phyloP scores from a whole-genome alignment of 2,329 filamentous ascomycete genomes.

The Boeremia exigua region DNA sequence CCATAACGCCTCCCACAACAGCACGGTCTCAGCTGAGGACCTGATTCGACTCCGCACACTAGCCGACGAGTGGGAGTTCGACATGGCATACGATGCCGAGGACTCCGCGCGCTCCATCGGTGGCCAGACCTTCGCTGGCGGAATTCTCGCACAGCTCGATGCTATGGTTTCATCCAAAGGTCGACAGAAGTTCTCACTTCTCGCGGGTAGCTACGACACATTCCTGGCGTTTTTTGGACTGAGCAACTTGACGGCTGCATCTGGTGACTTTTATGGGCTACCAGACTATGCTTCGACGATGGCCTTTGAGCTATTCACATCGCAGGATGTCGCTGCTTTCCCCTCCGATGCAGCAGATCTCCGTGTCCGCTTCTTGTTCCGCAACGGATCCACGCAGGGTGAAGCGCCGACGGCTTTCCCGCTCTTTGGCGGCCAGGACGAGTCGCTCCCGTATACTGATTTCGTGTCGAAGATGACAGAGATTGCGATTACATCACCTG shows the following conservation, averaged over 20 bases:
- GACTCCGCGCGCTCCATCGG: not conserved
- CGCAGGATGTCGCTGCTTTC: not conserved
- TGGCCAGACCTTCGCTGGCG: not conserved
- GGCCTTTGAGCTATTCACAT: not conserved
- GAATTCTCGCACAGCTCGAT: conserved; percentile 19
- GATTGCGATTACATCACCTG: conserved; percentile 37
- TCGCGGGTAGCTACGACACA: conserved; percentile 59
- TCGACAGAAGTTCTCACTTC: conserved; percentile 41
- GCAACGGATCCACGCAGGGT: not conserved
- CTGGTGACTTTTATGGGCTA: conserved; percentile 28
- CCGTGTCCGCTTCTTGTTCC: not conserved
- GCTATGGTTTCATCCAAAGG: conserved; percentile 35
- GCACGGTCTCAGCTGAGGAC: conserved; percentile 20
- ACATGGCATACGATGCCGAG: not conserved
- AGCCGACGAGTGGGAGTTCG: not conserved
- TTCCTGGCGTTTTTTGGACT: conserved; percentile 59
- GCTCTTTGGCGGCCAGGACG: not conserved
- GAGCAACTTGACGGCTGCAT: conserved; percentile 45
- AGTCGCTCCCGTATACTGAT: conserved; percentile 52
- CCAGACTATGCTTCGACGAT: not conserved
- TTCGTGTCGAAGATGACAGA: conserved; percentile 43
- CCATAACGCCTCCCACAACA: conserved; percentile 52
- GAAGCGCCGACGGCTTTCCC: not conserved
- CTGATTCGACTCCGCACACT: conserved; percentile 19
- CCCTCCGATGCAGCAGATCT: not conserved